These are phyloP conservation scores for Tetrahymena malaccensis DNA, from an alignment of 73 alveolate species.

Conservation along the genomic window DNA sequence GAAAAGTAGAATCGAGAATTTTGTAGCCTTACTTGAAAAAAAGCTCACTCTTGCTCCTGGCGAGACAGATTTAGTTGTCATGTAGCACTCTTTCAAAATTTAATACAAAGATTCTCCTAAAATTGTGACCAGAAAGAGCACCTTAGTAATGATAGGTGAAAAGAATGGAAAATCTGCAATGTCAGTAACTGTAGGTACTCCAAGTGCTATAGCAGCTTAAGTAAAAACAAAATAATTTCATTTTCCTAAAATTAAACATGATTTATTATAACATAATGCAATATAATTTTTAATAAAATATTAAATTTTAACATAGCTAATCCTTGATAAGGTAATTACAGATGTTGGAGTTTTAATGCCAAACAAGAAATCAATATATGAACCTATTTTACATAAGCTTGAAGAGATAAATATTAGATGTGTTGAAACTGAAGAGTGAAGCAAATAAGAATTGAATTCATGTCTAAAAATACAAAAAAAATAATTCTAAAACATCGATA, in stretches of 20 bases:
- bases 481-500: background rate
- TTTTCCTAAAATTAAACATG: no score
- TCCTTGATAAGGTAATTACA: background rate
- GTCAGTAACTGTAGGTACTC: conserved; percentile 79
- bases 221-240: background rate
- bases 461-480: no score
- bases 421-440: background rate
- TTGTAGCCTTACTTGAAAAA: conserved; percentile 51
- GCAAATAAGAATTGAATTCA: background rate
- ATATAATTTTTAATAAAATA: background rate
- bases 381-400: background rate
- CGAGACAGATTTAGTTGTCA: conserved; percentile 67
- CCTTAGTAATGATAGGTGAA: conserved; percentile 49
- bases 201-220: conserved; percentile 70
- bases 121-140: conserved; percentile 28
- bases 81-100: conserved; percentile 63
- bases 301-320: background rate
- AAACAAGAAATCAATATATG: background rate
- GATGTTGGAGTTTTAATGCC: background rate
- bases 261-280: no score
- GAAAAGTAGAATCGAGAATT: conserved; percentile 40
- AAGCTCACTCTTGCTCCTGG: conserved; percentile 52
- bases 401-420: background rate
- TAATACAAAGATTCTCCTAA: conserved; percentile 36
- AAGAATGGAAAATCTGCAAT: conserved; percentile 63